These are phyloP conservation scores for Lentinula edodes DNA, from an alignment of 768 basidiomycete species.

Conservation along the genomic window DNA sequence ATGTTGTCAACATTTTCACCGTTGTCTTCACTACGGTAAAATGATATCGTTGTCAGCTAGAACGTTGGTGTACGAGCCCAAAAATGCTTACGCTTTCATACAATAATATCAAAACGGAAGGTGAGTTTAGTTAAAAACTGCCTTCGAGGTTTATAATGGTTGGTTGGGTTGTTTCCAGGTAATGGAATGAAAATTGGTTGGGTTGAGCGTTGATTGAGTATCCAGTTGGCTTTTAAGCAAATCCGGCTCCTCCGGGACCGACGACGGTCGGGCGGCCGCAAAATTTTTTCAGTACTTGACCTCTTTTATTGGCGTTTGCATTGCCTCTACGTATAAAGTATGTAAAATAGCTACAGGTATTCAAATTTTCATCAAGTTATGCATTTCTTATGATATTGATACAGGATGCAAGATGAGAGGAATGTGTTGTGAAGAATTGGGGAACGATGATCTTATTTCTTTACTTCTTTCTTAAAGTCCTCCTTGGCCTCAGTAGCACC, in stretches of 20 bases:
- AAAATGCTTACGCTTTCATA: conserved; percentile 6
- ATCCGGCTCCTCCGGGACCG: background rate
- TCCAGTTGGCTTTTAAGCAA: background rate
- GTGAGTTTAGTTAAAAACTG: conserved; percentile 10
- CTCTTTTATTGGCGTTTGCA: no score
- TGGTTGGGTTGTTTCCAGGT: background rate
- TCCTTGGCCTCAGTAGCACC: conserved; percentile 30
- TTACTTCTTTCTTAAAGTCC: conserved; percentile 26
- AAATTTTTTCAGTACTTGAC: background rate
- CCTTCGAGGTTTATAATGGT: background rate
- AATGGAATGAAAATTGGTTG: background rate
- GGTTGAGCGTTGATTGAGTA: background rate
- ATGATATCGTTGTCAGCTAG: background rate
- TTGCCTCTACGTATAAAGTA: no score
- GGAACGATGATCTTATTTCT: conserved; percentile 12
- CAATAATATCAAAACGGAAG: conserved; percentile 8
- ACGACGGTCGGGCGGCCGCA: background rate
- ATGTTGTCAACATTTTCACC: conserved; percentile 49
- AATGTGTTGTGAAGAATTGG: background rate
- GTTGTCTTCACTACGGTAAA: conserved; percentile 57
- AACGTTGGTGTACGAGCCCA: background rate
- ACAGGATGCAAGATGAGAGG: background rate
- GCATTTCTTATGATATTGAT: no score
- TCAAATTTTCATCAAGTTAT: no score
- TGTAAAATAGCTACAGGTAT: no score